phyloP scores from a whole-genome alignment of 2,329 filamentous ascomycete species.

The Xylariaceae sp. region DNA sequence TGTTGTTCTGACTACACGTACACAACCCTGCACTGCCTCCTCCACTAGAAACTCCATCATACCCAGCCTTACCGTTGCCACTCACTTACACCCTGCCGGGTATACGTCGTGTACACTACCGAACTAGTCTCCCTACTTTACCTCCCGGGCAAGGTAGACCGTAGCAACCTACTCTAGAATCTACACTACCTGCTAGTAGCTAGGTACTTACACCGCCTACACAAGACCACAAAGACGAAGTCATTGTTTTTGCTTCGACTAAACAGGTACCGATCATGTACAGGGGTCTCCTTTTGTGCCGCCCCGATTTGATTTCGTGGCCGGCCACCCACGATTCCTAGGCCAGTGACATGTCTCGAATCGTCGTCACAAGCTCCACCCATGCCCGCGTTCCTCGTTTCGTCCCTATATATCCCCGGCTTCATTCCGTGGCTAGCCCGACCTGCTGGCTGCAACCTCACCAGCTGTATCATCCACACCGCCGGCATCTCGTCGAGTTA shows the following conservation, averaged over 20 bases:
- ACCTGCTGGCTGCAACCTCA: slow-evolving; percentile 24
- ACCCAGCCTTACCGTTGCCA: slow-evolving; percentile 9
- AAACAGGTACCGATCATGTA: slow-evolving; percentile 16
- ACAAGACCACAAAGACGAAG: slow-evolving; percentile 10
- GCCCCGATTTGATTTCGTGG: slow-evolving; percentile 37
- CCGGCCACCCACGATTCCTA: slow-evolving; percentile 26
- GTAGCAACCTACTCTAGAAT: neutral
- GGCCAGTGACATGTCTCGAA: slow-evolving; percentile 33
- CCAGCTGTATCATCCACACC: slow-evolving; percentile 21
- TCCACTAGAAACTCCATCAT: neutral
- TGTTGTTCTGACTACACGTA: neutral
- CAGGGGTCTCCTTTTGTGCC: slow-evolving; percentile 27
- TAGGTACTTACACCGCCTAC: neutral
- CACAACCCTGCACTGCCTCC: neutral
- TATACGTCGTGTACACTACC: neutral
- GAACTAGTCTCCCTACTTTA: neutral
- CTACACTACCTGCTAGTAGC: neutral
- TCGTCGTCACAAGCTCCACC: slow-evolving; percentile 30
- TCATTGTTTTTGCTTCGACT: slow-evolving; percentile 6
- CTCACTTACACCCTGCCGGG: slow-evolving; percentile 1
- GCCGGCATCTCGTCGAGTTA: slow-evolving; percentile 26
- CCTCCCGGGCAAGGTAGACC: neutral
- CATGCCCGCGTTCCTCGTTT: slow-evolving; percentile 14
- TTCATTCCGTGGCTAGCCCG: slow-evolving; percentile 29
- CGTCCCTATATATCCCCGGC: slow-evolving; percentile 37